Conservation (phyloP, 1,284 basidiomycete species). For the Trichosporon ovoides region DNA sequence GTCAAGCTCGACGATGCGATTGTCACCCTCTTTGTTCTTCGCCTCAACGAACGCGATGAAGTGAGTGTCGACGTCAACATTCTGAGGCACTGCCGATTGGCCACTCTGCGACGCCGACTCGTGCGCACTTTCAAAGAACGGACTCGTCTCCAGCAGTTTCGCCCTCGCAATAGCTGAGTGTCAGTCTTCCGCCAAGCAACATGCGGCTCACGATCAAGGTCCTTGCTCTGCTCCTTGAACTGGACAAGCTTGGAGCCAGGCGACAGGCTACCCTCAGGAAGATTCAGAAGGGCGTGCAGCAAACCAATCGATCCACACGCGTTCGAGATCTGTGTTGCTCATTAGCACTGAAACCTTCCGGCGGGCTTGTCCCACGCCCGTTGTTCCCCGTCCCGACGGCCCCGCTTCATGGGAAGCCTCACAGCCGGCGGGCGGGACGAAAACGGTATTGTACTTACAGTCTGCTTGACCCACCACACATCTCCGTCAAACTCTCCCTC, state of each 20-base stretch:
- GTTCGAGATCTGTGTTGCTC: constrained; percentile 61
- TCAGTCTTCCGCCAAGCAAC: neutral
- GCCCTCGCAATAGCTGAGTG: constrained; percentile 58
- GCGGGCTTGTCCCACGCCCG: too few species aligned
- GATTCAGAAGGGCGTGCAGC: constrained; percentile 59
- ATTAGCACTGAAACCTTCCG: neutral
- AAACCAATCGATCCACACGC: constrained; percentile 86
- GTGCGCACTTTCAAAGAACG: constrained; percentile 71
- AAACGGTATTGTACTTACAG: too few species aligned
- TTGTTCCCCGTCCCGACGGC: too few species aligned
- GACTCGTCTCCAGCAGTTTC: constrained; percentile 64
- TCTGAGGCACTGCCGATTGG: constrained; percentile 57
- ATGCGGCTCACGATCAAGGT: constrained; percentile 27
- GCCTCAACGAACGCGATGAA: constrained; percentile 78
- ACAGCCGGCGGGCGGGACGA: too few species aligned
- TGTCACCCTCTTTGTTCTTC: constrained; percentile 38
- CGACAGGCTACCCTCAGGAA: constrained; percentile 29
- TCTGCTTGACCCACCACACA: constrained; percentile 52
- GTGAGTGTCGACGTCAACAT: constrained; percentile 64
- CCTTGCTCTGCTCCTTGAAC: constrained; percentile 40
- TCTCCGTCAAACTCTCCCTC: constrained; percentile 32
- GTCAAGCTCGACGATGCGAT: constrained; percentile 72
- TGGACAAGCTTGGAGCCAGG: constrained; percentile 30
- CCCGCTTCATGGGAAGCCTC: too few species aligned
- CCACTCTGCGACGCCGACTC: constrained; percentile 62